Percentiles rank a stretch among this genome's conserved stretches.
Conservation (phyloP, 106 monocot species). For the Phalaenopsis aphrodite region DNA sequence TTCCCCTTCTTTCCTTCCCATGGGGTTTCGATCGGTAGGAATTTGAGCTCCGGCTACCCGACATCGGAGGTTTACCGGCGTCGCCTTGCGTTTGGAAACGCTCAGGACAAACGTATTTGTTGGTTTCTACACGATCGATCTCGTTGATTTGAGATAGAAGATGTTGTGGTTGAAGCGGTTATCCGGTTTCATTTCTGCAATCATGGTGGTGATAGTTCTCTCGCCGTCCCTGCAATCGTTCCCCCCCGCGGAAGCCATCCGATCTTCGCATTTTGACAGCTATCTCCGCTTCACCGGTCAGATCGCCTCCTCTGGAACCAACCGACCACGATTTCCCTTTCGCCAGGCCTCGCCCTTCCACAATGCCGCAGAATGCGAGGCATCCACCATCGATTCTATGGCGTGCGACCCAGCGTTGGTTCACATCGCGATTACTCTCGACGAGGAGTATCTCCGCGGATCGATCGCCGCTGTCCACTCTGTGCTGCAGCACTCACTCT, state of each 20-base stretch:
- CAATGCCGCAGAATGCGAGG: conserved; percentile 70
- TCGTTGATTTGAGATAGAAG: conserved; percentile 2
- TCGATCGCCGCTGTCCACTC: conserved; percentile 98
- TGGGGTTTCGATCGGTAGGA: background rate
- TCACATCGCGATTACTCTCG: conserved; percentile 93
- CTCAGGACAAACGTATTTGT: background rate
- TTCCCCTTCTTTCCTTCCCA: background rate
- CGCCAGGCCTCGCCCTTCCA: conserved; percentile 44
- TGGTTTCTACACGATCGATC: background rate
- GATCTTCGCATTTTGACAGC: conserved; percentile 56
- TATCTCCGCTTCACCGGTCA: conserved; percentile 33
- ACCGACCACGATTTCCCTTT: conserved; percentile 25
- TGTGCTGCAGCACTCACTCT: conserved; percentile 61
- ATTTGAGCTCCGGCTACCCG: background rate
- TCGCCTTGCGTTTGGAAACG: background rate
- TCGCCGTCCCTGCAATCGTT: conserved; percentile 89
- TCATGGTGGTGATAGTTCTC: conserved; percentile 52
- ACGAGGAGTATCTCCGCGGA: conserved; percentile 78
- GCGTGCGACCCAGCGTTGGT: conserved; percentile 70
- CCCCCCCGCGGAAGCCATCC: conserved; percentile 90
- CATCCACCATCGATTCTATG: conserved; percentile 10
- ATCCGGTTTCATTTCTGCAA: conserved; percentile 71
- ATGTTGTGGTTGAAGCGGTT: conserved; percentile 67
- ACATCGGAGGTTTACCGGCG: background rate
- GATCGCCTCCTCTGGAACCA: conserved; percentile 12